Evolutionary conservation across 2,329 filamentous ascomycete genomes (phyloP), one percentile per base, ranked within the genome.

Genomic region (Tricladium varicosporioides): DNA sequence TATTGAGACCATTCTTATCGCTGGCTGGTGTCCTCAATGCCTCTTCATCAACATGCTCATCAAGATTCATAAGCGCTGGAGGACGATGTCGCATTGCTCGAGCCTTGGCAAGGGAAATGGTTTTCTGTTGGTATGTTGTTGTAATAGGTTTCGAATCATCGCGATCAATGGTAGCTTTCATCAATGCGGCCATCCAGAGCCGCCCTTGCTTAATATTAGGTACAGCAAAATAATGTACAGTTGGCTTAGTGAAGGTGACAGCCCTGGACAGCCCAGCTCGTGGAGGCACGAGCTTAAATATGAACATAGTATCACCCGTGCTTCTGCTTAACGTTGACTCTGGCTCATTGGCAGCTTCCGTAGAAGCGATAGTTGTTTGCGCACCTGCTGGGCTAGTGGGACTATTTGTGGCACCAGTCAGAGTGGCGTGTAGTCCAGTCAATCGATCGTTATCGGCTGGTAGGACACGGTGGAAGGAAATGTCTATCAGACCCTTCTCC

Each of bases 131-230:
- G 74, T 97, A 97, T 2, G 92, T 96, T 2, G 90, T 94, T 16
- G 91, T 92, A 59, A 96, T 87, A 9, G 88, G 84, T 60, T 88
- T 83, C 3, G 83, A 83, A 67, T 88, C 85, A 65, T 99, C 94
- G 59, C 93, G 88, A 70, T 97, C 93, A 66, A 99, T 99, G 1
- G 94, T 99, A 10, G 94, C 94, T 76, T 99, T 99, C 91, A 99
- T 96, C 51, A 99, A 77, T 5, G 94, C 94, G 4, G 92, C 94
- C 94, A 99, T 99, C 94, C 94, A 99, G 43, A 95, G 77, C 11
- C 94, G 86, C 14, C 94, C 94, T 69, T 94, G 85, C 66, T 91
- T 86, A 57, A 97, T 78, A 66, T 89, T 96, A 52, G 95, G 92
- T 18, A 97, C 92, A 5, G 95, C 94, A 72, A 99, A 99, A 73